A percentile compares a stretch with the other conserved stretches of the same genome.
phyloP scores from a whole-genome alignment of 140 eudicot species.

The Ambrosia hybrid region DNA sequence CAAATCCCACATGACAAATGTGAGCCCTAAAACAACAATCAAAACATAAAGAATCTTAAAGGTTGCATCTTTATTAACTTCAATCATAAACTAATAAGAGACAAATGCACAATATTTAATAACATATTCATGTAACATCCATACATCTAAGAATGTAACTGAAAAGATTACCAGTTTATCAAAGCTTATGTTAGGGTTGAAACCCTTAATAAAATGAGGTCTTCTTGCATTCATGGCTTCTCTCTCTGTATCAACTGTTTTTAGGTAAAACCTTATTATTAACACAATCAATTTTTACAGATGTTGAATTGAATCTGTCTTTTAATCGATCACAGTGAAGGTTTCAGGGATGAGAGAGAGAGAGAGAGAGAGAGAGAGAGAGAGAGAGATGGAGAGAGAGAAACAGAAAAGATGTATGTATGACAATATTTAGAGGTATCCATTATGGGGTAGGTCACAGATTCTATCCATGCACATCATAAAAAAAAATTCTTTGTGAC shows the following conservation, averaged over 20 bases:
- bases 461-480: too few relatives aligned
- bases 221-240: conserved; percentile 36
- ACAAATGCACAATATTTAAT: background rate
- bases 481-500: too few relatives aligned
- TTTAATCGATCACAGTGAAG: background rate
- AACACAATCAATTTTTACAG: background rate
- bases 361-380: conserved; percentile 11
- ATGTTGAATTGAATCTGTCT: conserved; percentile 14
- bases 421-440: too few relatives aligned
- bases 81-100: conserved; percentile 2
- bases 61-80: background rate
- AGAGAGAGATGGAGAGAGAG: conserved; percentile 8
- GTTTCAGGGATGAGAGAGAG: background rate
- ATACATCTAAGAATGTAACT: background rate
- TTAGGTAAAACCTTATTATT: conserved; percentile 34
- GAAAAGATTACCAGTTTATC: conserved; percentile 51
- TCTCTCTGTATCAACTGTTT: conserved; percentile 21
- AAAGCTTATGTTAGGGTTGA: conserved; percentile 53
- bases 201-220: conserved; percentile 70
- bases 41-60: background rate
- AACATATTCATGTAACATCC: background rate
- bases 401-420: too few relatives aligned
- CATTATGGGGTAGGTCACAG: too few relatives aligned
- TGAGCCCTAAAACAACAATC: background rate
- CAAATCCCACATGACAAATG: too few relatives aligned